Evolutionary conservation across 2,329 filamentous ascomycete species (phyloP), one percentile per base, ranked within the genome.

Genomic region (Ceratocystis variospora): DNA sequence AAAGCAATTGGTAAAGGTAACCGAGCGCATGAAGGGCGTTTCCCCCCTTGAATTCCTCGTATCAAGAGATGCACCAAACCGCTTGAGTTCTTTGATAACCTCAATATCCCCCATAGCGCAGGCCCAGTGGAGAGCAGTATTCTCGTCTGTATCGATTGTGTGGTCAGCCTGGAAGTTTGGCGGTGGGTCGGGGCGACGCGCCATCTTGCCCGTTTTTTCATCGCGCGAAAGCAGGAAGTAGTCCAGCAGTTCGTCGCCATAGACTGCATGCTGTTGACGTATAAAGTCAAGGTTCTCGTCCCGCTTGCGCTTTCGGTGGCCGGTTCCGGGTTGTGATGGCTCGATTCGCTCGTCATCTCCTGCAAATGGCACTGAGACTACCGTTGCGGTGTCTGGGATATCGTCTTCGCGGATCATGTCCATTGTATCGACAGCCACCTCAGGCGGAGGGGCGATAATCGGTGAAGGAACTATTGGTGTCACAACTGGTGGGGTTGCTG

Each of bases 41-140:
- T 97, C 93, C 67, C 88, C 87, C 22, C 85, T 80, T 57, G 83
- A 77, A 66, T 91, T 92, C 65, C 87, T 81, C 2, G 87, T 85
- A 37, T 85, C 83, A 17, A 90, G 80, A 68, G 85, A 85, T 10
- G 93, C 91, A 53, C 89, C 87, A 68, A 92, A 90, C 50, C 85
- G 82, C 71, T 94, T 87, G 19, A 99, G 80, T 74, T 96, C 88
- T 74, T 87, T 90, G 69, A 96, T 90, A 17, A 97, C 89, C 62
- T 93, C 89, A 37, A 96, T 80, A 71, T 97, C 94, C 67, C 94
- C 94, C 93, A 99, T 99, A 28, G 94, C 90, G 64, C 90, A 91
- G 19, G 92, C 94, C 94, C 94, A 99, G 74, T 99, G 94, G 70
- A 99, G 82, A 5, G 93, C 92, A 1, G 91, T 96, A 73, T 97